phyloP scores from a whole-genome alignment of 2,329 filamentous ascomycete species.

The Cercospora sp. region DNA sequence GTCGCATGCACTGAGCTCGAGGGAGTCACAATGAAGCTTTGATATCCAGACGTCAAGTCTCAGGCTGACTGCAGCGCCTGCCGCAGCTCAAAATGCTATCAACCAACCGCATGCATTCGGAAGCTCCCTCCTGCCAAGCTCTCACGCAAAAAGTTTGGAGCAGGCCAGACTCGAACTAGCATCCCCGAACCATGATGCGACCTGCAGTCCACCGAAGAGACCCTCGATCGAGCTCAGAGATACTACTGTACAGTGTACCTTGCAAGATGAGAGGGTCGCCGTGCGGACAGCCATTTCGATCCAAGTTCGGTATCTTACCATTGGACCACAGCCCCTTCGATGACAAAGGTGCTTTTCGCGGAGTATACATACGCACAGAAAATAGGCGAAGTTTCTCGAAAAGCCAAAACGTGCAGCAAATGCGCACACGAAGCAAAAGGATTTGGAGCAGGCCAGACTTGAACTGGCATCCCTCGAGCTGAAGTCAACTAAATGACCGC shows the following conservation, averaged over 20 bases:
- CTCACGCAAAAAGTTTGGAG: background rate
- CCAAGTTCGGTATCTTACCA: background rate
- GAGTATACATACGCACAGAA: background rate
- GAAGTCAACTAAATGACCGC: background rate
- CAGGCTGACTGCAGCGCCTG: too few relatives aligned
- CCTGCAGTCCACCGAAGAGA: too few relatives aligned
- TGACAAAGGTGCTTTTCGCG: background rate
- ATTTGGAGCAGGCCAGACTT: background rate
- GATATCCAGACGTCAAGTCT: too few relatives aligned
- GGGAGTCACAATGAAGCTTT: too few relatives aligned
- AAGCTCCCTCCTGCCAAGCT: too few relatives aligned
- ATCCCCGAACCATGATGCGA: background rate
- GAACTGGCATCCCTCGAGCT: background rate
- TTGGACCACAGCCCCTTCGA: background rate
- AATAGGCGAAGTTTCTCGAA: background rate
- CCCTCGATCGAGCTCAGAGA: too few relatives aligned
- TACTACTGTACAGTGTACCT: too few relatives aligned
- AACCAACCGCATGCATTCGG: too few relatives aligned
- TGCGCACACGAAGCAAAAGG: background rate
- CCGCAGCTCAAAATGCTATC: too few relatives aligned
- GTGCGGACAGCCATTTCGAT: too few relatives aligned
- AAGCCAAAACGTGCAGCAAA: background rate
- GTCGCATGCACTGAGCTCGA: too few relatives aligned
- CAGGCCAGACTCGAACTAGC: background rate
- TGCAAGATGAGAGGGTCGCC: too few relatives aligned